Conservation (phyloP, 257 asterid species). For the Cynanchum wilfordii region DNA sequence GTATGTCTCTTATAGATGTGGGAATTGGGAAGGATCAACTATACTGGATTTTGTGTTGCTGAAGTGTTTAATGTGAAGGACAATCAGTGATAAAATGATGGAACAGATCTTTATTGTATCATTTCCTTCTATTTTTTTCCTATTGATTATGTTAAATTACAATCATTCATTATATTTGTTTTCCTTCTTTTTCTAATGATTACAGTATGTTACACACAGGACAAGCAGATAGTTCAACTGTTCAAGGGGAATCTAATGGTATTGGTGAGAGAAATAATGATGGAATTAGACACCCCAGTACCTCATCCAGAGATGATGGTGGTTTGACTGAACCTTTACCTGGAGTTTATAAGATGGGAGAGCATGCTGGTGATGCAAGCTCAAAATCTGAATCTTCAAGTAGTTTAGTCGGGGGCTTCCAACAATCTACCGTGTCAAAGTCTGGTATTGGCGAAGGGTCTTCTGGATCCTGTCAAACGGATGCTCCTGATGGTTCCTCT, state of each 20-base stretch:
- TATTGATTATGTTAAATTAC: not conserved
- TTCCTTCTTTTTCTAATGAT: not conserved
- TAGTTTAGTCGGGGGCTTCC: constrained; percentile 25
- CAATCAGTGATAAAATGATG: not conserved
- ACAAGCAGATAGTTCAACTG: constrained; percentile 41
- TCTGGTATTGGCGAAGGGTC: constrained; percentile 24
- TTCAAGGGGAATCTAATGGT: constrained; percentile 30
- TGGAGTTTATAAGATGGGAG: constrained; percentile 2
- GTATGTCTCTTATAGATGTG: constrained; percentile 20
- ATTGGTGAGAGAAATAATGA: constrained; percentile 26
- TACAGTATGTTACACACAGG: constrained; percentile 16
- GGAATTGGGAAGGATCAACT: not conserved
- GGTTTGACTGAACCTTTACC: not conserved
- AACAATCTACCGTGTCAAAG: constrained; percentile 23
- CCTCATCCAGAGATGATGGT: constrained; percentile 13
- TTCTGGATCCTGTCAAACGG: constrained; percentile 34
- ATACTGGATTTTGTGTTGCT: not conserved
- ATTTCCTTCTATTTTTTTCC: not conserved
- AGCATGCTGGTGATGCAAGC: constrained; percentile 4
- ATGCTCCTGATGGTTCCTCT: constrained; percentile 36
- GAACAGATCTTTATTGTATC: not conserved
- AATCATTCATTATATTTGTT: not conserved
- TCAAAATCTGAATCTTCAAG: constrained; percentile 27
- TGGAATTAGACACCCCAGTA: constrained; percentile 22
- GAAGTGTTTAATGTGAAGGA: constrained; percentile 7